Evolutionary conservation across 1,139 yeast species (phyloP), one percentile per base, ranked within the genome.

Genomic region (Spencermartinsiella ligniputridi): DNA sequence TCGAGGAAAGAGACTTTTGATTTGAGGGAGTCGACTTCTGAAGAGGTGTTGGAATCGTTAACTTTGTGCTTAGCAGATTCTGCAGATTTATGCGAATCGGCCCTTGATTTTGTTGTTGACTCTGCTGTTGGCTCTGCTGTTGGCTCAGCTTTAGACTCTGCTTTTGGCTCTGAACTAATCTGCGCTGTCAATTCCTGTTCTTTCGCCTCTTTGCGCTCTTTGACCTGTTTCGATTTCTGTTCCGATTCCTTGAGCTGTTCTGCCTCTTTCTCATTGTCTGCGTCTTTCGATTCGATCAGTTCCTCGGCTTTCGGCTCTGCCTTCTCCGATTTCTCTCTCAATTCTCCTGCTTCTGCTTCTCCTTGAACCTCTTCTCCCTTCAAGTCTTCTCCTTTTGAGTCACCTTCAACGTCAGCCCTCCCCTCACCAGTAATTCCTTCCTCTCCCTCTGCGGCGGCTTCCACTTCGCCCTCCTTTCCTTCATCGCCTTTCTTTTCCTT

Each of bases 401-500:
- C 15, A 15, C 9, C 13, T 17, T 35, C 37, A 9, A 18, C 25
- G 9, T 22, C 11, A 11, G 25, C 9, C 25, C 11, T 11, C 9
- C 11, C 25, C n/a, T n/a, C n/a, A n/a, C n/a, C n/a, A n/a, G n/a
- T n/a, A n/a, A n/a, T n/a, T 22, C 25, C 25, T 22, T 6, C 25
- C 25, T 22, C 11, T 6, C 9, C 6, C 25, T 40, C 35, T 11
- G 8, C 29, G 3, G 19, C 30, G 21, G 24, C 40, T 21, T n/a
- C 39, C 32, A 30, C 39, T 30, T 32, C 30, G 17, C 15, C 32
- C n/a, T 37, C 46, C 13, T 50, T 57, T 6, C 49, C 53, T 21
- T 46, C 49, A 9, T 49, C 53, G 16, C 20, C 53, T 50, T 57
- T 58, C 55, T 62, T 65, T 55, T 63, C 60, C 61, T 67, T 68